Percentiles rank a stretch among this genome's conserved stretches.
These are phyloP conservation scores for Ophiocordyceps unilateralis DNA, from an alignment of 2,329 filamentous ascomycete species.

Conservation along the genomic window DNA sequence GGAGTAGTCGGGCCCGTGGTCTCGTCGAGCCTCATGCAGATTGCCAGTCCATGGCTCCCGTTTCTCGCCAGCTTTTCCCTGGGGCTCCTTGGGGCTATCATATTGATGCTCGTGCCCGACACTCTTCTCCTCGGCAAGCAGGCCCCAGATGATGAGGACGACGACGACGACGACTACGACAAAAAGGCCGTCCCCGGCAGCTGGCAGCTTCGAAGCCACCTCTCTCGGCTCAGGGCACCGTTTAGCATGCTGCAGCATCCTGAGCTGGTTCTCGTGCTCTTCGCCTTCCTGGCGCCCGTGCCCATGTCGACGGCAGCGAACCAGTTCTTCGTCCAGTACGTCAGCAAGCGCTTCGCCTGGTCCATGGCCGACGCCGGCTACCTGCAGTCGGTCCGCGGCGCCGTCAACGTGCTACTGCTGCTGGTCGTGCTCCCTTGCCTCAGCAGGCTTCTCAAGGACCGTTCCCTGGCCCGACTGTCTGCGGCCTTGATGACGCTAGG, in stretches of 20 bases:
- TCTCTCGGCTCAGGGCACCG: constrained; percentile 1
- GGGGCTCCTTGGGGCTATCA: neutral
- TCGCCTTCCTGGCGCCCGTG: constrained; percentile 5
- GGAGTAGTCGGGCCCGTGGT: constrained; percentile 1
- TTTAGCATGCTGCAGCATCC: constrained; percentile 1
- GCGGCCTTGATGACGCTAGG: constrained; percentile 7
- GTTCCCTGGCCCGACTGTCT: constrained; percentile 9
- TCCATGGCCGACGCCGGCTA: constrained; percentile 8
- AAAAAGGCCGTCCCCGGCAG: neutral
- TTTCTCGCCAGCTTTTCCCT: constrained; percentile 1
- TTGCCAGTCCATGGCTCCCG: constrained; percentile 2
- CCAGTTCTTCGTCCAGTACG: constrained; percentile 9
- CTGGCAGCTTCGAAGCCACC: too few species aligned
- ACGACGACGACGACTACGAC: neutral
- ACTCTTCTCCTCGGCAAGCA: constrained; percentile 1
- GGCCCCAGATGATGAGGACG: neutral
- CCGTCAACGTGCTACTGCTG: constrained; percentile 6
- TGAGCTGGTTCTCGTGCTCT: constrained; percentile 2
- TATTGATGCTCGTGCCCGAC: constrained; percentile 3
- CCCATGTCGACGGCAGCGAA: constrained; percentile 4
- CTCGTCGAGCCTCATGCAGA: constrained; percentile 3
- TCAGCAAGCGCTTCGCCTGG: constrained; percentile 10
- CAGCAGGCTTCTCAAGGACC: constrained; percentile 4
- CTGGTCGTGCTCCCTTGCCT: constrained; percentile 5
- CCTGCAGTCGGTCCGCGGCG: constrained; percentile 7